phyloP scores from a whole-genome alignment of 2,329 filamentous ascomycete genomes.

The Pseudocercospora musae region DNA sequence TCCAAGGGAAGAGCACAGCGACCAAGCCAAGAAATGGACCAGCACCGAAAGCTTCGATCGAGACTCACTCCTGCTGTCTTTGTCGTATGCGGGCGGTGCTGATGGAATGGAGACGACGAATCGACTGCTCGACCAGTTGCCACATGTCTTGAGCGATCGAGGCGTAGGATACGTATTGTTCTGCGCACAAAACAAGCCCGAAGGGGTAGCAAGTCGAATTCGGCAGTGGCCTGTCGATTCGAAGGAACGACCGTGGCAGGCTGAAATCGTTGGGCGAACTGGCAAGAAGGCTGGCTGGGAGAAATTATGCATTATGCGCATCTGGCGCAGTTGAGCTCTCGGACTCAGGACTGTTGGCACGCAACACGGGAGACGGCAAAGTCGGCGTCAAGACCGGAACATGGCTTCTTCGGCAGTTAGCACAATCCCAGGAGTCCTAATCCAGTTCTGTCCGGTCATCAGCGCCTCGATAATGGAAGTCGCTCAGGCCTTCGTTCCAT shows the following conservation, averaged over 20 bases:
- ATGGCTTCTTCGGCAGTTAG: neutral
- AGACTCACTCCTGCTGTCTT: constrained; percentile 76
- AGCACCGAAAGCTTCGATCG: constrained; percentile 58
- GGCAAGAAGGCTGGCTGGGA: constrained; percentile 93
- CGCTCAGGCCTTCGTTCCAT: constrained; percentile 34
- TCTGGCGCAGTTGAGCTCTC: constrained; percentile 59
- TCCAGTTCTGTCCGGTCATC: constrained; percentile 28
- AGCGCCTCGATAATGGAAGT: constrained; percentile 32
- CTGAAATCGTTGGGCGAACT: constrained; percentile 74
- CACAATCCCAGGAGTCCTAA: constrained; percentile 8
- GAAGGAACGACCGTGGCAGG: constrained; percentile 57
- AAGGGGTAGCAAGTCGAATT: constrained; percentile 65
- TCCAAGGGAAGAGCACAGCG: constrained; percentile 3
- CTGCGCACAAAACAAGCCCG: constrained; percentile 85
- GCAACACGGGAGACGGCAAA: neutral
- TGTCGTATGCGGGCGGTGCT: constrained; percentile 83
- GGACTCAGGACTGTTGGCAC: neutral
- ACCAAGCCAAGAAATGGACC: constrained; percentile 5
- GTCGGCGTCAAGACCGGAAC: neutral
- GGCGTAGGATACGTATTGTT: constrained; percentile 88
- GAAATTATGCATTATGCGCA: constrained; percentile 81
- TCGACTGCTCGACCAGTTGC: constrained; percentile 68
- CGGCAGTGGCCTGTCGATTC: constrained; percentile 48
- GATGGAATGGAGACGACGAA: constrained; percentile 96
- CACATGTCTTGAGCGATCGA: constrained; percentile 57